These are phyloP conservation scores for Carex arenaria DNA, from an alignment of 202 grass and related monocot species.

Conservation along the genomic window DNA sequence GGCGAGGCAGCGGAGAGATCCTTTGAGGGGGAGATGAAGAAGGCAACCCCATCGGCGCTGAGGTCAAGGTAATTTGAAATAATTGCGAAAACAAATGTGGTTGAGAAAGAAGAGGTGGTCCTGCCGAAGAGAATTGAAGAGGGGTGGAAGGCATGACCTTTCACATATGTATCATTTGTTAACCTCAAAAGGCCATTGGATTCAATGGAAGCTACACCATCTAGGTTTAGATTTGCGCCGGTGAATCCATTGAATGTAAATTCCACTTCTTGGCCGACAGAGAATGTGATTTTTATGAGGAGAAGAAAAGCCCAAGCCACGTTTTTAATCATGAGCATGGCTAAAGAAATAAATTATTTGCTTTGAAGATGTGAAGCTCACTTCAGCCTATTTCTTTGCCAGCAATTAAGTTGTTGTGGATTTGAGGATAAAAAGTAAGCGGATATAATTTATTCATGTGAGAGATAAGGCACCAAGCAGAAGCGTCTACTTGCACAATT, in stretches of 20 bases:
- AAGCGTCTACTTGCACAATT: no score
- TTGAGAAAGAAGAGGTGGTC: conserved; percentile 48
- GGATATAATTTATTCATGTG: no score
- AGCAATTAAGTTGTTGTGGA: no score
- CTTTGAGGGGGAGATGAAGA: conserved; percentile 37
- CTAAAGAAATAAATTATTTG: background rate
- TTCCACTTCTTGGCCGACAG: conserved; percentile 6
- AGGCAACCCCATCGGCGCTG: conserved; percentile 56
- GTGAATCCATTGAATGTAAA: conserved; percentile 59
- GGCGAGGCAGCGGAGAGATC: conserved; percentile 32
- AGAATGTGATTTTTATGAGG: background rate
- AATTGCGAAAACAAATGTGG: conserved; percentile 69
- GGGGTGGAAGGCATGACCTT: conserved; percentile 45
- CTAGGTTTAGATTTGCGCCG: conserved; percentile 24
- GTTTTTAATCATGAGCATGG: background rate
- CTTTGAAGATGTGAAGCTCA: background rate
- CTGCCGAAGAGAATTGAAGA: conserved; percentile 27
- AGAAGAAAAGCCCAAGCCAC: conserved; percentile 9
- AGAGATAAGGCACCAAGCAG: no score
- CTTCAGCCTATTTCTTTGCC: no score
- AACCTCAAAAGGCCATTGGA: conserved; percentile 44
- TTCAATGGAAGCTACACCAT: conserved; percentile 37
- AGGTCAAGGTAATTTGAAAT: conserved; percentile 27
- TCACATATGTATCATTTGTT: conserved; percentile 36
- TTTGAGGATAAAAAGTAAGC: no score